Evolutionary conservation across 1,139 yeast genomes (phyloP).

Genomic region (Yamadazyma triangularis): DNA sequence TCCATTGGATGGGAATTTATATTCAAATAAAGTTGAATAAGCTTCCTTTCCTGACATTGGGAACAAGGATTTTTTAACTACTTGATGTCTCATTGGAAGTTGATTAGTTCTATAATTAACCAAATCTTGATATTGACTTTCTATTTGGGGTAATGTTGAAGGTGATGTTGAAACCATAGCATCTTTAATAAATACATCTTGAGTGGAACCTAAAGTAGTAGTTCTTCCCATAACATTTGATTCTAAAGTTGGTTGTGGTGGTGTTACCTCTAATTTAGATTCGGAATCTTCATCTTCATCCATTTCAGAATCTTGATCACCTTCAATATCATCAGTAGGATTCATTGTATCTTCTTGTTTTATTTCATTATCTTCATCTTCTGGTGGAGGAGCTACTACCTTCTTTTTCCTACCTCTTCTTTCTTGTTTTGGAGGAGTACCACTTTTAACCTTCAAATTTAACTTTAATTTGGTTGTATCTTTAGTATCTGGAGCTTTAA

Average conservation of each 20-base stretch:
- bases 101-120: conserved; percentile 9
- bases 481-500: conserved; percentile 14
- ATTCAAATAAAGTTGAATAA: conserved; percentile 37
- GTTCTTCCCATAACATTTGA: conserved; percentile 29
- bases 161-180: conserved; percentile 35
- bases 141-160: conserved; percentile 20
- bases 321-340: conserved; percentile 11
- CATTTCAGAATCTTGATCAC: conserved; percentile 11
- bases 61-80: conserved; percentile 27
- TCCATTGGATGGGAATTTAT: conserved; percentile 42
- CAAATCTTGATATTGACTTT: conserved; percentile 24
- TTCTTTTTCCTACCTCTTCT: conserved; percentile 19
- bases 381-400: conserved; percentile 5
- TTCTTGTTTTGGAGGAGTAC: conserved; percentile 15
- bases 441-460: conserved; percentile 19
- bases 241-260: conserved; percentile 12
- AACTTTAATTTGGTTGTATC: conserved; percentile 21
- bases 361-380: conserved; percentile 14
- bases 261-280: conserved; percentile 7
- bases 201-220: conserved; percentile 17
- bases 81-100: conserved; percentile 19
- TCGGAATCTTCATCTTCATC: conserved; percentile 12
- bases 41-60: conserved; percentile 26
- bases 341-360: conserved; percentile 13
- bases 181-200: conserved; percentile 33